Percentiles rank a stretch among this genome's conserved stretches.
Evolutionary conservation across 2,329 filamentous ascomycete genomes (phyloP).

Genomic region (Penicillium expansum): DNA sequence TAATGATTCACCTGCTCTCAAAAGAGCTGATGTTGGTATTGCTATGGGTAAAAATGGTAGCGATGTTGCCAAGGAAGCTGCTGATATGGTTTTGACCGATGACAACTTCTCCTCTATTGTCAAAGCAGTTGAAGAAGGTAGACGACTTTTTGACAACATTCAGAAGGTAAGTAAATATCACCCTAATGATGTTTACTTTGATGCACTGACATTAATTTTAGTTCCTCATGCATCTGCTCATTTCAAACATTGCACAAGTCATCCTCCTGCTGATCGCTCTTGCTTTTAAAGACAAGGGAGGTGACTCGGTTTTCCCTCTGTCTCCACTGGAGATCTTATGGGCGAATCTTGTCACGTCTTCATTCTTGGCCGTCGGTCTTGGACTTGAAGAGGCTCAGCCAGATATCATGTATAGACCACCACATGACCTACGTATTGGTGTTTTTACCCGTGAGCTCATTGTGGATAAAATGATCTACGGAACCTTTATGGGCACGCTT

Average conservation of each 20-base stretch:
- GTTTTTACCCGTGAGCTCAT: slow-evolving; percentile 44
- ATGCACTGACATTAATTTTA: slow-evolving; percentile 1
- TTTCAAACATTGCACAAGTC: slow-evolving; percentile 80
- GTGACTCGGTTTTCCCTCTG: slow-evolving; percentile 78
- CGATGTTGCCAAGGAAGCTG: slow-evolving; percentile 80
- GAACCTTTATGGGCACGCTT: slow-evolving; percentile 48
- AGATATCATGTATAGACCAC: slow-evolving; percentile 77
- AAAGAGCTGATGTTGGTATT: slow-evolving; percentile 79
- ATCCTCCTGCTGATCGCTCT: slow-evolving; percentile 76
- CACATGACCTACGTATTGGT: slow-evolving; percentile 56
- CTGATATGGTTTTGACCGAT: slow-evolving; percentile 62
- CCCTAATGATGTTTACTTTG: slow-evolving; percentile 30
- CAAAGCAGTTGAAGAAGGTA: slow-evolving; percentile 76
- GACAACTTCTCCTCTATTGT: slow-evolving; percentile 88
- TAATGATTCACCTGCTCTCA: slow-evolving; percentile 79
- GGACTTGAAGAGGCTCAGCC: slow-evolving; percentile 72
- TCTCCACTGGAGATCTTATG: slow-evolving; percentile 83
- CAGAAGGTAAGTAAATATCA: slow-evolving; percentile 54
- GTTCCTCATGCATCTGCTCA: slow-evolving; percentile 75
- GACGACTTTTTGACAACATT: slow-evolving; percentile 84
- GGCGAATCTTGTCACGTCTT: slow-evolving; percentile 89
- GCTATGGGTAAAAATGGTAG: slow-evolving; percentile 83
- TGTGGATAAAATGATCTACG: slow-evolving; percentile 43
- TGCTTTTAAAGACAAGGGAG: slow-evolving; percentile 68
- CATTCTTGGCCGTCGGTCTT: slow-evolving; percentile 80